Evolutionary conservation across 108 stramenopile species (phyloP).

Genomic region (Cyclotella distinguenda): DNA sequence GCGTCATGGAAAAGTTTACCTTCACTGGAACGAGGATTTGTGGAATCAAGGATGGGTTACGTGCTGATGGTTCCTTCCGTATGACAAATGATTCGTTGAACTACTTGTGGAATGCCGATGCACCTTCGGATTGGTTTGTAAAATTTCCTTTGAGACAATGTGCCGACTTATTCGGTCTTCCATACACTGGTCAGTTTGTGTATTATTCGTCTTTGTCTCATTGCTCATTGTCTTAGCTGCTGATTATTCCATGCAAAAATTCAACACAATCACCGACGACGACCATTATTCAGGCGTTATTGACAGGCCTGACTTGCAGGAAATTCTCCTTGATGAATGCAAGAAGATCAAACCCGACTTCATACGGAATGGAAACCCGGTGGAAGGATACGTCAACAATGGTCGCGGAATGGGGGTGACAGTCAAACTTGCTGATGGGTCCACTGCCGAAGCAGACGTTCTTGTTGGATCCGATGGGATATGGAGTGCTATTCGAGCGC

Average conservation of each 20-base stretch:
- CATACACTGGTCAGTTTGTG: slow-evolving; percentile 72
- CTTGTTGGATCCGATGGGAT: slow-evolving; percentile 95
- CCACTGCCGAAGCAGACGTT: slow-evolving; percentile 79
- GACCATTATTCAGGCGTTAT: slow-evolving; percentile 67
- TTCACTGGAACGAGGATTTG: slow-evolving; percentile 94
- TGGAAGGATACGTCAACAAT: slow-evolving; percentile 72
- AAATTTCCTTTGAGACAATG: slow-evolving; percentile 92
- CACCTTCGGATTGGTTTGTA: slow-evolving; percentile 94
- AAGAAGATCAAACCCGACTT: slow-evolving; percentile 81
- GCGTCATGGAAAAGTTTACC: slow-evolving; percentile 95
- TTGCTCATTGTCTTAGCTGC: neutral
- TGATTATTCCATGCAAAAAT: neutral
- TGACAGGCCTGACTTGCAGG: slow-evolving; percentile 96
- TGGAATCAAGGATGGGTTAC: slow-evolving; percentile 96
- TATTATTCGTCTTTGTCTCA: neutral
- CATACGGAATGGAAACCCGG: slow-evolving; percentile 77
- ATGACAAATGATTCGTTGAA: slow-evolving; percentile 85
- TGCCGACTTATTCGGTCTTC: slow-evolving; percentile 77
- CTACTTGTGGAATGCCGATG: slow-evolving; percentile 79
- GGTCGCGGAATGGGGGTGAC: slow-evolving; percentile 79
- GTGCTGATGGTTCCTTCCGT: slow-evolving; percentile 83
- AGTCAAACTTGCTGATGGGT: slow-evolving; percentile 81
- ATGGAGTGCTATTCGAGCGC: slow-evolving; percentile 91
- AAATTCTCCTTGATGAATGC: slow-evolving; percentile 94
- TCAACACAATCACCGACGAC: neutral